Base-by-base conservation (phyloP, 176 grass and related monocot genomes). In the Raddia distichophylla region DNA sequence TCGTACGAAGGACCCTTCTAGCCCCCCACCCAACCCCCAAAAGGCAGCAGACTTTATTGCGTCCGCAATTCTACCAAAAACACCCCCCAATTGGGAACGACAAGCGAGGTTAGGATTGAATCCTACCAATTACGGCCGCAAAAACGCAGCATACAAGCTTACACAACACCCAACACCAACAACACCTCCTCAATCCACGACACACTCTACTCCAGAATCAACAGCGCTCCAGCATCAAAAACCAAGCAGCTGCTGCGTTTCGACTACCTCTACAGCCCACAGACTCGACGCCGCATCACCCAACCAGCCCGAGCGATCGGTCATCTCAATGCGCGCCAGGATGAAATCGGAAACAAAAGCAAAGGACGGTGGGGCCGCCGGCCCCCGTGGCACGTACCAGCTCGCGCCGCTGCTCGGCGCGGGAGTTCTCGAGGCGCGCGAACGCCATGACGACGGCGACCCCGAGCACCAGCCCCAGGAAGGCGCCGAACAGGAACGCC, bases 401-500 rank as follows among this genome's bases (percentile, higher is more conserved):
- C 74, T 91, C 79, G 65, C 84, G 85, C 46, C 95, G 95, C 77
- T 89, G 86, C 88, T 93, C 86, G n/a, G 92, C 85, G 79, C 95
- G 86, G 67, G 66, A 81, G 86, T 93, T 95, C 92, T 93, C 95
- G 60, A 80, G 71, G 32, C 88, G 90, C 58, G 27, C 95, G 44
- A 98, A 93, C 14, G 73, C 80, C 92, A 98, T 91, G 49, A 98
- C 90, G 71, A 95, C 61, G 60, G 61, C 84, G 65, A 98, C 80
- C 64, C 92, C 95, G 67, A 93, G 44, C 20, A 86, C 67, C 66
- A 98, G 47, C 7, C 95, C 95, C 42, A 98, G 48, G 77, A 93
- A 10, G 65, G 90, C 83, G 6, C 95, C 95, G 50, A 94, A 81
- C 5, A 98, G 80, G 87, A 98, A 98, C 75, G 84, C 88, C 95